Evolutionary conservation across 176 grass and related monocot genomes (phyloP).

Genomic region (Hordeum marinum): DNA sequence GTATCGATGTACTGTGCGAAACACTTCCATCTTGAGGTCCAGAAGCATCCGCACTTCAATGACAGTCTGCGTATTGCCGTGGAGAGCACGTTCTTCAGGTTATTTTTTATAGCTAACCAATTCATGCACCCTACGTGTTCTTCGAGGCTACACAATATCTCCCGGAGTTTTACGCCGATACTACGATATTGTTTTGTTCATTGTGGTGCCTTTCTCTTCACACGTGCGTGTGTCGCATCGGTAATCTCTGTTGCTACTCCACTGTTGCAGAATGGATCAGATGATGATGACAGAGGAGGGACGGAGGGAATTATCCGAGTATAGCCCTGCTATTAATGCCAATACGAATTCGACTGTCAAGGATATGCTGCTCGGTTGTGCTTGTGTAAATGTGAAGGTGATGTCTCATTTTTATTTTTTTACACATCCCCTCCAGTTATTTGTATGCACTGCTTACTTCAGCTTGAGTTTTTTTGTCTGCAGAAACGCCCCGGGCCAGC

Average conservation of each 20-base stretch:
- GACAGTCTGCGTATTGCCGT: neutral
- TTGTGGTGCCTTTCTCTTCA: neutral
- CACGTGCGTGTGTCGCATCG: neutral
- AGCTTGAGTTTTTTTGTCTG: neutral
- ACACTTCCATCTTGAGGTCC: constrained; percentile 36
- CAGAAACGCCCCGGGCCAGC: constrained; percentile 12
- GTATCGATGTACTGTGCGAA: constrained; percentile 30
- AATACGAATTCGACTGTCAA: neutral
- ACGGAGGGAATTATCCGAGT: constrained; percentile 19
- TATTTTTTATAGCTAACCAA: neutral
- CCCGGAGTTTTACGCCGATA: neutral
- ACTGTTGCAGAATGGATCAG: constrained; percentile 39
- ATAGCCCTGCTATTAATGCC: neutral
- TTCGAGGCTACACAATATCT: neutral
- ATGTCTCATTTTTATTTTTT: constrained; percentile 5
- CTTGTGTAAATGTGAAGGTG: constrained; percentile 6
- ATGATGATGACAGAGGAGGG: constrained; percentile 2
- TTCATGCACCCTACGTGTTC: neutral
- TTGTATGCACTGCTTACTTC: neutral
- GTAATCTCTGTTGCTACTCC: neutral
- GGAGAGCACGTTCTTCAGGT: constrained; percentile 26
- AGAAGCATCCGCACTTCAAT: neutral
- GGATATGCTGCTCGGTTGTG: neutral
- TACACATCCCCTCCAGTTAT: neutral
- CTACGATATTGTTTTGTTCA: neutral